These are phyloP conservation scores for Pestalotiopsis sp. DNA, from an alignment of 2,329 filamentous ascomycete species.

Conservation along the genomic window DNA sequence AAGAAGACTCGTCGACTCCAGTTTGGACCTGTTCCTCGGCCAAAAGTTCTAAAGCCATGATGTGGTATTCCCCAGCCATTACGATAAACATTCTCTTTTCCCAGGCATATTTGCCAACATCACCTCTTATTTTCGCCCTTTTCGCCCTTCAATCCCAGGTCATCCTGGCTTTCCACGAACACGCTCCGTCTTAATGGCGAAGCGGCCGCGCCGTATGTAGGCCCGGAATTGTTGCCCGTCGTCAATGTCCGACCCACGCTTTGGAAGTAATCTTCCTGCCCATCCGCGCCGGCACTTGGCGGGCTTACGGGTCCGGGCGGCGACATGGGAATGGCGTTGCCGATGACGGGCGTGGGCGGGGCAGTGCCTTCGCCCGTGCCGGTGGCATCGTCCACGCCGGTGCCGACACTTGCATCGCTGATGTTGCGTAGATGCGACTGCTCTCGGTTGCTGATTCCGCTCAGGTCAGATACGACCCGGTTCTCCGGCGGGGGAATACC, in stretches of 20 bases:
- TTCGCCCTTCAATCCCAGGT: conserved; percentile 30
- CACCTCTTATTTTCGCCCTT: neutral
- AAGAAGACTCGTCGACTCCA: neutral
- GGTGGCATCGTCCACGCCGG: conserved; percentile 19
- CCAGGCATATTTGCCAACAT: neutral
- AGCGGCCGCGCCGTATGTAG: conserved; percentile 6
- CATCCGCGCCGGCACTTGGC: conserved; percentile 22
- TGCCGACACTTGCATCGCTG: conserved; percentile 44
- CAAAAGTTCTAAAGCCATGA: conserved; percentile 4
- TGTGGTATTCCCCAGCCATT: neutral
- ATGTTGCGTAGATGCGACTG: conserved; percentile 43
- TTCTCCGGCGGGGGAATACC: neutral
- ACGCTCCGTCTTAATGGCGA: conserved; percentile 38
- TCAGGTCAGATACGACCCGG: conserved; percentile 43
- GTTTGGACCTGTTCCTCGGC: neutral
- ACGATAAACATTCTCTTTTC: neutral
- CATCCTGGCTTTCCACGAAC: conserved; percentile 45
- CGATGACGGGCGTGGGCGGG: conserved; percentile 2
- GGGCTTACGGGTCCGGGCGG: conserved; percentile 28
- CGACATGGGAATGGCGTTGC: neutral
- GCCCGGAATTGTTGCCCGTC: conserved; percentile 14
- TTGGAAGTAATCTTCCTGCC: conserved; percentile 28
- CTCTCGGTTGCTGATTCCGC: conserved; percentile 38
- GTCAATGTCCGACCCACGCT: conserved; percentile 17
- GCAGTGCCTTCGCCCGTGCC: conserved; percentile 13